Base-by-base conservation (phyloP, 2,329 filamentous ascomycete species). In the Xylariaceae sp. region DNA sequence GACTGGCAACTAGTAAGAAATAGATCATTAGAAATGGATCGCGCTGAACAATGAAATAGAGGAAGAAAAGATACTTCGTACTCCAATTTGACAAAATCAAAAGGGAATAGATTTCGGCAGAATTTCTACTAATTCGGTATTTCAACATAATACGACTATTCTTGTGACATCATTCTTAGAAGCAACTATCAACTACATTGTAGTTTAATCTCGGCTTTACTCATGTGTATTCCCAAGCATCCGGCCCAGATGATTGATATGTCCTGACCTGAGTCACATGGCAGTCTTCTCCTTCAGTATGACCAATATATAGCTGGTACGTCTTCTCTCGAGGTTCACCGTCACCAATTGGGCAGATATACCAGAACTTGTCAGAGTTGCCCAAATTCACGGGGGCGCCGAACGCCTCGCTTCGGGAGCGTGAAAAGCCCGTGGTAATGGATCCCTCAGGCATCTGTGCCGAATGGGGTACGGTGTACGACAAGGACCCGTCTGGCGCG, bases 381-480 rank as follows among this genome's bases (percentile, higher is more conserved):
- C 52, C 50, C 53, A 45, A 2, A 21, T 43, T 14, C 1, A 43
- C 32, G 2, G 49, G 52, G 6, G 57, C 53, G 14, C 59, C 62
- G 3, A 57, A 58, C 14, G 60, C 19, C 37, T 53, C 43, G 47
- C 60, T 64, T 29, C 29, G 40, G 1, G 9, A 2, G 3, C 61
- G 63, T 3, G 26, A 18, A 29, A 66, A 67, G 1, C 63, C 64
- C 12, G 52, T 57, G 12, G 56, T 26, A 5, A 21, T 20, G 14
- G 62, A 58, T 1, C 61, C 61, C 1, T 59, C 20, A 2, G 65
- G 65, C 2, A 67, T 49, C 1, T 32, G 43, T 20, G 48, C 61
- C 4, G 64, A 66, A 37, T 67, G 64, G 2, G 62, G 49, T 6
- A 48, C 45, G 0, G 65, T 67, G 49, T 60, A 66, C 10, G 65